A percentile compares a stretch with the other conserved stretches of the same genome.
Conservation (phyloP, 306 rosid species). For the Amphicarpaea edgeworthii region DNA sequence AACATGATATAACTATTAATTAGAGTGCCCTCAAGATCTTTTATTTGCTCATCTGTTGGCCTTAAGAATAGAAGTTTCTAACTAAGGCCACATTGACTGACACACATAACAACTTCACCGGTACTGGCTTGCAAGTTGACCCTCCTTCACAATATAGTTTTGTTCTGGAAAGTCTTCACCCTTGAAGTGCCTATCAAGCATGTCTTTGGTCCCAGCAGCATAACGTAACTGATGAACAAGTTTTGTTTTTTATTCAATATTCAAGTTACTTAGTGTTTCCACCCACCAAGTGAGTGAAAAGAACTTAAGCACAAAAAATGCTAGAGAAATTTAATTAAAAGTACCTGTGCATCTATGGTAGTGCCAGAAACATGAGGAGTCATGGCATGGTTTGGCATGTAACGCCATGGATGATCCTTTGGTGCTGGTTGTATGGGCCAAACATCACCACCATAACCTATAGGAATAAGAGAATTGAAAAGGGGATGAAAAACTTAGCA, state of each 20-base stretch:
- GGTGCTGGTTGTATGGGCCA: slow-evolving; percentile 99
- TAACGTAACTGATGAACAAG: slow-evolving; percentile 73
- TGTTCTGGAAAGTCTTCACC: slow-evolving; percentile 90
- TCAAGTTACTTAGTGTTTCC: slow-evolving; percentile 4
- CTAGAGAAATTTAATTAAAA: not conserved
- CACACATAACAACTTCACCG: slow-evolving; percentile 47
- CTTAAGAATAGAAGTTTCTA: slow-evolving; percentile 30
- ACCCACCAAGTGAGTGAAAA: not conserved
- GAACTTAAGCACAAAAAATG: not conserved
- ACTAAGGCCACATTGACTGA: slow-evolving; percentile 11
- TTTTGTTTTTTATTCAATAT: slow-evolving; percentile 3
- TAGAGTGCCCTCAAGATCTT: slow-evolving; percentile 4
- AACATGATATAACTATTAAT: not conserved
- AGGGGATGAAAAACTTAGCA: not conserved
- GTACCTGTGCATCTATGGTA: slow-evolving; percentile 99
- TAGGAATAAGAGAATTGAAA: slow-evolving; percentile 18
- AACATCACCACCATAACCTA: slow-evolving; percentile 97
- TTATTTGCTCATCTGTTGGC: slow-evolving; percentile 23
- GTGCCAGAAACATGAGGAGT: slow-evolving; percentile 98
- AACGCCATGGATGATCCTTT: slow-evolving; percentile 99
- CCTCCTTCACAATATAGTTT: slow-evolving; percentile 94
- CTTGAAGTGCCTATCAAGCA: slow-evolving; percentile 90
- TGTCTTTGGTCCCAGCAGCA: slow-evolving; percentile 92
- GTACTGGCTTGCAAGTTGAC: slow-evolving; percentile 89
- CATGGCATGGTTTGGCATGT: slow-evolving; percentile 99